These are phyloP conservation scores for Pythium guiyangense DNA, from an alignment of 352 stramenopile species.

Conservation along the genomic window DNA sequence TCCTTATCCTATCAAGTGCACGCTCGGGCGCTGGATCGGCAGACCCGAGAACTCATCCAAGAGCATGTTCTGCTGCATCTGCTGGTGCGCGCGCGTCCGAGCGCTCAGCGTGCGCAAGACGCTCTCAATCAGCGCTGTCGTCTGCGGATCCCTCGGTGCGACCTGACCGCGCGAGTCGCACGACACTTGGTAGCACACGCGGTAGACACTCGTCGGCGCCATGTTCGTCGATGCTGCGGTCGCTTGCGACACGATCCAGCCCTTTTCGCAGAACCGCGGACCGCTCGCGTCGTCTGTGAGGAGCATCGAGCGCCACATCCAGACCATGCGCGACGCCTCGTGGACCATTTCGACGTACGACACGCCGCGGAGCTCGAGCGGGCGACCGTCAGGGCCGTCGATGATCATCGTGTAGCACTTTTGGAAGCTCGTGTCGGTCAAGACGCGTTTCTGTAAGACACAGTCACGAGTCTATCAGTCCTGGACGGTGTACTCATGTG, in stretches of 20 bases:
- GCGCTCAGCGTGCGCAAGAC: conserved; percentile 5
- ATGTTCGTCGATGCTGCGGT: not conserved
- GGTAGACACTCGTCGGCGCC: conserved; percentile 2
- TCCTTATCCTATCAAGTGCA: too few species aligned
- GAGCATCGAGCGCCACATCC: conserved; percentile 4
- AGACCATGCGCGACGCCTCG: conserved; percentile 5
- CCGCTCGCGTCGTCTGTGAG: not conserved
- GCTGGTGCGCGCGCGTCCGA: conserved; percentile 4
- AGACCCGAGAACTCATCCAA: not conserved
- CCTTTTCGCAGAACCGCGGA: conserved; percentile 9
- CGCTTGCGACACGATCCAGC: conserved; percentile 6
- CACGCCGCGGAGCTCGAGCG: conserved; percentile 8
- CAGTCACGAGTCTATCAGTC: too few species aligned
- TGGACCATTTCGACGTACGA: conserved; percentile 7
- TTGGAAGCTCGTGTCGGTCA: conserved; percentile 8
- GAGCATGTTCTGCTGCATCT: conserved; percentile 8
- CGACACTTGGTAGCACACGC: conserved; percentile 11
- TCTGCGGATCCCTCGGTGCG: not conserved
- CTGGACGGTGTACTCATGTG: too few species aligned
- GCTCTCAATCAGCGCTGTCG: conserved; percentile 3
- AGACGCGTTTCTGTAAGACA: conserved; percentile 6
- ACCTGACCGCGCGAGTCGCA: conserved; percentile 1
- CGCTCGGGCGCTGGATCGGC: not conserved
- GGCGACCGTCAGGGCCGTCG: conserved; percentile 1
- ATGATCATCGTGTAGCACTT: conserved; percentile 16